Base-by-base conservation (phyloP, 441 rosid genomes). In the Brassica hybrid region DNA sequence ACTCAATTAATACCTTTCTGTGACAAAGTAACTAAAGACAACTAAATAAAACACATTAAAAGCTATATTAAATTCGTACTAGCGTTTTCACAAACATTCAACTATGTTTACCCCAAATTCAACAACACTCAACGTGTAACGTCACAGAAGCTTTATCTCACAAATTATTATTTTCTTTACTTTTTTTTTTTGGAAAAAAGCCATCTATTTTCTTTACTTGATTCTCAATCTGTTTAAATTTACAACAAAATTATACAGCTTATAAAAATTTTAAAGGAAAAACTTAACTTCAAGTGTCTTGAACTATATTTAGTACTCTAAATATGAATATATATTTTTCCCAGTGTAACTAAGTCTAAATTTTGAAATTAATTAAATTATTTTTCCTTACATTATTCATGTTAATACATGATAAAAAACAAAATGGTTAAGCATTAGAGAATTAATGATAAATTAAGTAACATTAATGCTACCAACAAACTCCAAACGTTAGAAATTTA, bases 391-490 rank as follows among this genome's bases (percentile, higher is more conserved):
- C 21, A 52, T 27, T 43, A 7, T 54, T 54, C 59, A 7, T 54
- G 59, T 54, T 54, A 54, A 16, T 5, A 8, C 23, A 54, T 54
- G 59, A n/a, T n/a, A n/a, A n/a, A n/a, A 16, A 52, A 7, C n/a
- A 48, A 16, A 16, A 54, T 54, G 21, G 23, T 17, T 54, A 54
- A 54, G 59, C 23, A 54, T 54, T 54, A 7, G 21, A 54, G 59
- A 54, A 54, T 16, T 36, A 61, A 18, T 43, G 45, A 71, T 56
- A 65, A 77, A 52, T 12, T 6, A 32, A 72, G 62, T 17, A 17
- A 78, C 61, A 78, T 45, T 67, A 78, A 78, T 78, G 70, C 50
- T 73, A 27, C 64, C 18, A 73, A 79, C 74, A 73, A 79, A 79
- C 74, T 73, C 50, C 10, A 73, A 68, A 62, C 78, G 78, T 79